phyloP scores from a whole-genome alignment of 805 yeast genomes.

The Candida hungchunana region DNA sequence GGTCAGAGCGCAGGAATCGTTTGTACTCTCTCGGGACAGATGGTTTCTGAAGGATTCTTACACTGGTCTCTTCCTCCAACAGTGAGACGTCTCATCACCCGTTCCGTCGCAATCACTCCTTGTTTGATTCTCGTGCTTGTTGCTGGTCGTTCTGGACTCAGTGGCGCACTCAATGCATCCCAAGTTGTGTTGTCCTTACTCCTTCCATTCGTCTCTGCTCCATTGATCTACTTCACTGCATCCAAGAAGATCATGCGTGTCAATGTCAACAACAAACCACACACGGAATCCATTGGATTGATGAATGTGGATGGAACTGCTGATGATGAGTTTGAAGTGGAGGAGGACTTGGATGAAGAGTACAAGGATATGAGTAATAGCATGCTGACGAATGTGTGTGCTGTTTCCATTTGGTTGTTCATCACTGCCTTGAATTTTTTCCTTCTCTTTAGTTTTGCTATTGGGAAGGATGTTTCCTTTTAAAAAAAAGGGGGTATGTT shows the following conservation, averaged over 20 bases:
- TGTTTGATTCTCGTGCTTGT: conserved; percentile 70
- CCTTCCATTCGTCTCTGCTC: conserved; percentile 85
- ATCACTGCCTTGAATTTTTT: conserved; percentile 69
- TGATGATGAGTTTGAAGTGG: conserved; percentile 11
- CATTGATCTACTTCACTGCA: conserved; percentile 77
- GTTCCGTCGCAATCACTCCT: conserved; percentile 83
- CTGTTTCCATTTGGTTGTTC: conserved; percentile 61
- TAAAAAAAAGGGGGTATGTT: conserved; percentile 9
- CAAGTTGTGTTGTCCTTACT: conserved; percentile 81
- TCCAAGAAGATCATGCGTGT: conserved; percentile 65
- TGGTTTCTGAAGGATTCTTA: conserved; percentile 89
- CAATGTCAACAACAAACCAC: conserved; percentile 25
- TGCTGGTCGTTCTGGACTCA: conserved; percentile 79
- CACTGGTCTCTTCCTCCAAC: conserved; percentile 81
- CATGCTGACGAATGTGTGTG: conserved; percentile 45
- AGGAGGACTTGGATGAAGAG: conserved; percentile 12
- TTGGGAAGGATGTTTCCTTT: conserved; percentile 39
- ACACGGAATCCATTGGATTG: conserved; percentile 17
- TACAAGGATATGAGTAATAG: conserved; percentile 40
- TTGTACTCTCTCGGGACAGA: conserved; percentile 92
- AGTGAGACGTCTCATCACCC: conserved; percentile 70
- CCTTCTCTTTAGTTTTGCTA: conserved; percentile 43
- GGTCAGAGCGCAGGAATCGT: conserved; percentile 95
- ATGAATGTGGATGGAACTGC: conserved; percentile 10
- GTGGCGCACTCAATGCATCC: conserved; percentile 72